A percentile compares a stretch with the other conserved stretches of the same genome.
These are phyloP conservation scores for Aquilaria malaccensis DNA, from an alignment of 345 rosid species.

Conservation along the genomic window DNA sequence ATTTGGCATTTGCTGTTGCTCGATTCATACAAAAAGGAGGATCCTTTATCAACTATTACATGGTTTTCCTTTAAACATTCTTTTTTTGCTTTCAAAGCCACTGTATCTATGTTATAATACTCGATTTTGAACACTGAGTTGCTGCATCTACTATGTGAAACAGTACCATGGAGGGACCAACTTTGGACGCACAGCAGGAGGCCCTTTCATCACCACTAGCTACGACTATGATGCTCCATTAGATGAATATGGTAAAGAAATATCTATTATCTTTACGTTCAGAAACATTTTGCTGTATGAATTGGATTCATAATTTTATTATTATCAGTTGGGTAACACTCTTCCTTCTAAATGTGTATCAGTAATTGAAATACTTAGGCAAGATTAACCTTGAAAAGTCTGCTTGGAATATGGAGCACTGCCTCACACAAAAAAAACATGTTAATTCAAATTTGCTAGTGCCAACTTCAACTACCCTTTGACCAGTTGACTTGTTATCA, in stretches of 20 bases:
- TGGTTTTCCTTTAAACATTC: constrained; percentile 36
- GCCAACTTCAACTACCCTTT: neutral
- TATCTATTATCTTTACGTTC: neutral
- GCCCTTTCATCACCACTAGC: constrained; percentile 96
- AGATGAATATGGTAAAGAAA: constrained; percentile 85
- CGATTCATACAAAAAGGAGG: constrained; percentile 96
- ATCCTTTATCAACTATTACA: constrained; percentile 90
- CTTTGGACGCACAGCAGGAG: constrained; percentile 97
- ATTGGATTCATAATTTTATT: too few species aligned
- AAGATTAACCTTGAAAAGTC: too few species aligned
- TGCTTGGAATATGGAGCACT: too few species aligned
- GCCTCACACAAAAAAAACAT: neutral
- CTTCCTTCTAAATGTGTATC: neutral
- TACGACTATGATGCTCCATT: constrained; percentile 97
- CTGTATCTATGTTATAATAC: neutral
- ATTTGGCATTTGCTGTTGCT: constrained; percentile 95
- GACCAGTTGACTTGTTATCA: neutral
- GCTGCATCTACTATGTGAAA: constrained; percentile 18
- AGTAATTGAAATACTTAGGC: neutral
- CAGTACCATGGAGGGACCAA: constrained; percentile 99
- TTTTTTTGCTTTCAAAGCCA: neutral
- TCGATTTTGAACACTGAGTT: constrained; percentile 5
- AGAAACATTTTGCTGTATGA: neutral
- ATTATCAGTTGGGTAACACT: too few species aligned
- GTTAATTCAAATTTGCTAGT: neutral